Percentiles rank a stretch among this genome's conserved stretches.
phyloP scores from a whole-genome alignment of 2,329 filamentous ascomycete genomes.

The Xylaria sp. region DNA sequence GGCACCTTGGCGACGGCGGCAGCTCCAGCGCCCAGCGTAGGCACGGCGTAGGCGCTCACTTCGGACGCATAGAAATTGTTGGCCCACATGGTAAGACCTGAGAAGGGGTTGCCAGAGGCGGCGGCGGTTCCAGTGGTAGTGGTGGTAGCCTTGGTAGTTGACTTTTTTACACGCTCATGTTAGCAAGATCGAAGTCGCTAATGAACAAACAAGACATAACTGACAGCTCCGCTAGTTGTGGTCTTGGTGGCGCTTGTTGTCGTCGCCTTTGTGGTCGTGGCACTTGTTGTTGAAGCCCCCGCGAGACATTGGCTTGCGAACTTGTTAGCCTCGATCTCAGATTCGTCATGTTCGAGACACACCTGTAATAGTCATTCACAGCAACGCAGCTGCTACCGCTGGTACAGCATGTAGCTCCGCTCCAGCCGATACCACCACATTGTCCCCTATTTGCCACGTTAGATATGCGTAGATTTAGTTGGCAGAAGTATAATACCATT shows the following conservation, averaged over 20 bases:
- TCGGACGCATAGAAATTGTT: conserved; percentile 68
- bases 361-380: conserved; percentile 44
- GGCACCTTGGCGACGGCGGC: conserved; percentile 63
- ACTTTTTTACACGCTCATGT: conserved; percentile 10
- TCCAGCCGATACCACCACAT: conserved; percentile 59
- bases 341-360: conserved; percentile 2
- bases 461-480: conserved; percentile 23
- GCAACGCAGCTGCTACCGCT: conserved; percentile 53
- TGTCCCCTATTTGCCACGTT: conserved; percentile 48
- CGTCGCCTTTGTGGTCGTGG: conserved; percentile 32
- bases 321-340: conserved; percentile 1
- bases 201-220: conserved; percentile 23
- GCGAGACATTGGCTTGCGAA: conserved; percentile 38
- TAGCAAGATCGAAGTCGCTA: conserved; percentile 7
- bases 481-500: conserved; percentile 27
- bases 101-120: conserved; percentile 66
- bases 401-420: conserved; percentile 58
- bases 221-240: conserved; percentile 36
- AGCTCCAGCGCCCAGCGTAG: conserved; percentile 67
- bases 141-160: conserved; percentile 42
- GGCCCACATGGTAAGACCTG: conserved; percentile 62
- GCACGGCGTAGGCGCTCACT: conserved; percentile 67
- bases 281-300: conserved; percentile 34
- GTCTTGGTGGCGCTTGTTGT: conserved; percentile 49
- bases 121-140: conserved; percentile 52